Base-by-base conservation (phyloP, 1,284 basidiomycete genomes). In the Irpex lacteus region DNA sequence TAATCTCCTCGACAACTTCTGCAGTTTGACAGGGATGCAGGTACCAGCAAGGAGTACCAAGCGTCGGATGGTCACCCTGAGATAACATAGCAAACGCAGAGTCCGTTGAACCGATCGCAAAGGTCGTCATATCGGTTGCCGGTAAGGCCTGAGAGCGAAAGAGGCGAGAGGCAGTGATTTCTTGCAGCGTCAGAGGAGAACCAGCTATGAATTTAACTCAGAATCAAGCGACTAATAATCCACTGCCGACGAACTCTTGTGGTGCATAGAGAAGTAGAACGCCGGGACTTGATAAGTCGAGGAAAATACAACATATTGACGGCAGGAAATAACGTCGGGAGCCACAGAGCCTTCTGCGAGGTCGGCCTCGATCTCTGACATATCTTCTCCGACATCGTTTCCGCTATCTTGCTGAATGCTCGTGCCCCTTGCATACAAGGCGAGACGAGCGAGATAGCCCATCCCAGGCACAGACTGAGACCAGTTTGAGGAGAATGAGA, bases 21-120 rank as follows among this genome's bases (percentile, higher is more conserved):
- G 81, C 80, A 3, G 89, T 91, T 73, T 91, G 87, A 72, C 92
- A 95, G 5, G 92, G 92, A 72, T 95, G 92, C 50, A 95, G 77
- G 72, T 89, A 93, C 92, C 92, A 95, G 62, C 85, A 88, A 9
- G 89, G 87, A 6, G 79, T 85, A 15, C 86, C 88, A 18, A 90
- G 78, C 2, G 82, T 85, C 0, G 92, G 93, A 71, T 95, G 93
- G 64, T 95, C 93, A 15, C 90, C 91, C 69, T 93, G 91, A 4
- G 92, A 92, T 11, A 95, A 76, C 36, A 94, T 74, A 15, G 93
- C 91, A 70, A 93, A 90, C 1, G 83, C 74, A 0, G 85, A 80
- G 7, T 73, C 75, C 1, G 81, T 78, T 11, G 77, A 73, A 34
- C 81, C 81, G 54, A 91, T 72, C 13, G 83, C 85, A 71, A 85